Evolutionary conservation across 2,329 filamentous ascomycete genomes (phyloP).

Genomic region (Alternaria novae-zelandiae): DNA sequence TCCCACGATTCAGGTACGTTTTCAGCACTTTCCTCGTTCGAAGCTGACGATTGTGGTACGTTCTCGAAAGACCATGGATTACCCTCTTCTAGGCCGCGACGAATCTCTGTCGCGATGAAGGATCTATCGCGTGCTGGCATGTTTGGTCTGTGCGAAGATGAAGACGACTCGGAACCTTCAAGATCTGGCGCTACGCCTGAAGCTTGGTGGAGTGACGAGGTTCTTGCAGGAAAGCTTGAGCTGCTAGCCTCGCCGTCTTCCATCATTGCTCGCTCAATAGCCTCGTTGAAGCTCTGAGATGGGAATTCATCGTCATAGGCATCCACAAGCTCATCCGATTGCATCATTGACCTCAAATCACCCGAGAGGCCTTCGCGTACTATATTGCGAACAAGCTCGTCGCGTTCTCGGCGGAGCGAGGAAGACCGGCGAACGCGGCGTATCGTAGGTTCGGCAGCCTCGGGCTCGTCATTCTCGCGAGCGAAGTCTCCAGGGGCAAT

Average conservation of each 20-base stretch:
- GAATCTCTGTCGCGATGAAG: slow-evolving; percentile 56
- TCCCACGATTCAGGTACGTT: slow-evolving; percentile 34
- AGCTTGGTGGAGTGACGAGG: slow-evolving; percentile 20
- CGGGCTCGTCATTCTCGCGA: background rate
- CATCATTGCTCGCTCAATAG: slow-evolving; percentile 11
- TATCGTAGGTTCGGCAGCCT: slow-evolving; percentile 11
- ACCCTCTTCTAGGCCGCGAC: slow-evolving; percentile 55
- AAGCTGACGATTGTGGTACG: slow-evolving; percentile 17
- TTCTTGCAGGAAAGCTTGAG: slow-evolving; percentile 13
- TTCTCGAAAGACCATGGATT: slow-evolving; percentile 42
- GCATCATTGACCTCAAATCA: slow-evolving; percentile 21
- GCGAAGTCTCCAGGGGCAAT: background rate
- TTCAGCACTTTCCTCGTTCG: slow-evolving; percentile 1
- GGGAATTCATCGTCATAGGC: slow-evolving; percentile 3
- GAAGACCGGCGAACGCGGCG: slow-evolving; percentile 22
- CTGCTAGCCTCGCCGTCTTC: slow-evolving; percentile 7
- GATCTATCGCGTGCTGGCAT: slow-evolving; percentile 56
- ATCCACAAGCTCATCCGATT: slow-evolving; percentile 17
- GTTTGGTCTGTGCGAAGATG: slow-evolving; percentile 47
- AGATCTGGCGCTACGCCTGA: slow-evolving; percentile 1
- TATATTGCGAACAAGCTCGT: slow-evolving; percentile 21
- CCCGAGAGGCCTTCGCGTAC: slow-evolving; percentile 29
- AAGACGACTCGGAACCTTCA: slow-evolving; percentile 14
- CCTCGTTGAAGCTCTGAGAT: slow-evolving; percentile 8
- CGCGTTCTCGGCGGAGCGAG: slow-evolving; percentile 19